Percentiles rank a stretch among this genome's conserved stretches.
These are phyloP conservation scores for Sugiyamaella chiloensis DNA, from an alignment of 805 yeast species.

Conservation along the genomic window DNA sequence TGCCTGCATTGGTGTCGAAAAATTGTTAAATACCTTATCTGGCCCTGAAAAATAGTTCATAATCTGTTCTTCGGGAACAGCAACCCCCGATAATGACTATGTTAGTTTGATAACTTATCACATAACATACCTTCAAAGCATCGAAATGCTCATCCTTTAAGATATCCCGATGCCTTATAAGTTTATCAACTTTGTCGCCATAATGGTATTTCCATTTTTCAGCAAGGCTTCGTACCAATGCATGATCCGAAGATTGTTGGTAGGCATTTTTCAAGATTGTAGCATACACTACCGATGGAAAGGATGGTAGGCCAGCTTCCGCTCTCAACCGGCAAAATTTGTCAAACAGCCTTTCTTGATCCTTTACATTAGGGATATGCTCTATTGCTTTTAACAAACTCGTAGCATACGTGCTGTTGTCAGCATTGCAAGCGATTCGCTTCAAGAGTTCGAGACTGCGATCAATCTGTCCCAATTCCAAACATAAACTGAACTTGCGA, in stretches of 20 bases:
- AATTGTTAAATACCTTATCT: too few species aligned
- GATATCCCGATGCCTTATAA: conserved; percentile 1
- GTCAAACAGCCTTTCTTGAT: not conserved
- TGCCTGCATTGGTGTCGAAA: too few species aligned
- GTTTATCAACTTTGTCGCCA: not conserved
- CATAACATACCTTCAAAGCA: too few species aligned
- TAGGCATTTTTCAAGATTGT: not conserved
- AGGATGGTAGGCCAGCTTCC: not conserved
- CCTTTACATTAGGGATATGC: not conserved
- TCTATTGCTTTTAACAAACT: not conserved
- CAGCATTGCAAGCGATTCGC: not conserved
- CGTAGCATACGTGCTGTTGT: not conserved
- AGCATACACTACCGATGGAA: not conserved
- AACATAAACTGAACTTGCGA: not conserved
- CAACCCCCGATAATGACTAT: too few species aligned
- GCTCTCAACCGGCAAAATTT: not conserved
- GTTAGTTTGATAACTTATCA: too few species aligned
- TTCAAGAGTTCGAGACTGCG: not conserved
- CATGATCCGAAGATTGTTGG: not conserved
- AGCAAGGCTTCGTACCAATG: not conserved
- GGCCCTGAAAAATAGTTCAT: too few species aligned
- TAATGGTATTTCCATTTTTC: not conserved
- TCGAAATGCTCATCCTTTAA: not conserved
- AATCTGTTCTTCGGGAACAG: too few species aligned
- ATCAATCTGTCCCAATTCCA: not conserved